Percentiles rank a stretch among this genome's conserved stretches.
phyloP scores from a whole-genome alignment of 2,329 filamentous ascomycete genomes.

The Calonectria multiphialidica region DNA sequence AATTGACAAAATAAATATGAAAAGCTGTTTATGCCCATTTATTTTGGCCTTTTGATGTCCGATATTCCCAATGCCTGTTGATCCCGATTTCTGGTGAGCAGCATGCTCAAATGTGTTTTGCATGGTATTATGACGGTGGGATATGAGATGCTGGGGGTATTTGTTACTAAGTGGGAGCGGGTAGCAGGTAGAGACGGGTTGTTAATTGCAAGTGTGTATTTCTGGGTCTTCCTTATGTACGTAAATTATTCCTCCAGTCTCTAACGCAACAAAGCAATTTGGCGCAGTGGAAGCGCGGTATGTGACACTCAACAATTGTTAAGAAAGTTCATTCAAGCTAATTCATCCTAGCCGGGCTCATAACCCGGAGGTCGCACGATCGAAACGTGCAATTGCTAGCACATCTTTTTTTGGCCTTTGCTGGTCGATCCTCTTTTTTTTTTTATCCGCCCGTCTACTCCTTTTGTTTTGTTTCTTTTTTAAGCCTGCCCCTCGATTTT shows the following conservation, averaged over 20 bases:
- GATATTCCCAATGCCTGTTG: neutral
- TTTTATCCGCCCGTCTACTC: neutral
- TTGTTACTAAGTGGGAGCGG: neutral
- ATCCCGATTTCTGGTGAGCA: neutral
- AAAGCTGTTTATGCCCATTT: conserved; percentile 33
- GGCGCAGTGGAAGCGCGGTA: conserved; percentile 24
- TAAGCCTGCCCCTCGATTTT: neutral
- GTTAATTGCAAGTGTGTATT: no score
- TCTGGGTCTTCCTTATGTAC: neutral
- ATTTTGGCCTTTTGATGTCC: conserved; percentile 7
- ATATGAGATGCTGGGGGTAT: neutral
- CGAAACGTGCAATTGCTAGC: conserved; percentile 26
- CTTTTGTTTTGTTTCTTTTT: neutral
- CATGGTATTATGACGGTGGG: no score
- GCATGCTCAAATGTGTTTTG: neutral
- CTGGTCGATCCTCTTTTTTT: neutral
- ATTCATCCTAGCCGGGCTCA: conserved; percentile 15
- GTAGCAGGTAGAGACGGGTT: no score
- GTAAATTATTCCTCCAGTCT: neutral
- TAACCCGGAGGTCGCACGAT: conserved; percentile 26
- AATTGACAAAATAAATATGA: conserved; percentile 30
- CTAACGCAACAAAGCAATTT: conserved; percentile 15
- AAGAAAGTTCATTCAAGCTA: neutral
- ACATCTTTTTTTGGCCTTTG: neutral
- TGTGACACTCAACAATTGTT: neutral